Evolutionary conservation across 257 asterid genomes (phyloP), one percentile per base, ranked within the genome.

Genomic region (Scutellaria baicalensis): DNA sequence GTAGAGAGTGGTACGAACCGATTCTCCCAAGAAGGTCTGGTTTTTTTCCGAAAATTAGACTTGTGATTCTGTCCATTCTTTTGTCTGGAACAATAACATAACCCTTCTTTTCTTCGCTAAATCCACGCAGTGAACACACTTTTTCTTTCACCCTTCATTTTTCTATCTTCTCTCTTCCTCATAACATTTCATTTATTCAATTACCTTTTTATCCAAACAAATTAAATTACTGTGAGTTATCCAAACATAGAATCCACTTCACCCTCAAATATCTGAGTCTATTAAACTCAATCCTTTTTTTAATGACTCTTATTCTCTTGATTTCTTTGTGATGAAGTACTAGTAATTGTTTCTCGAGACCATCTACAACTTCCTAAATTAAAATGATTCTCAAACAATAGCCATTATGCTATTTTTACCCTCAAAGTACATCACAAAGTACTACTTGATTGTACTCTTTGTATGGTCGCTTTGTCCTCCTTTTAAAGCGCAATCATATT

Each of bases 1-100:
- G 81, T 68, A 3, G 72, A 73, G n/a, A n/a, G n/a, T 33, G 36
- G 70, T 73, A 82, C 80, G 63, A 80, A 54, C 51, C 39, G 18
- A 17, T 52, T 44, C 43, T 27, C 74, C 49, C 64, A 17, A 61
- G 13, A 74, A 55, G 36, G 38, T 79, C 81, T 74, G 84, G 55
- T 73, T 36, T 72, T 72, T 70, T 75, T 42, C 66, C 40, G 35
- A 50, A 51, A 75, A 84, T 79, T 73, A 60, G 66, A 23, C 79
- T 75, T 73, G 82, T 69, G 80, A 69, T 66, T 77, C 77, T 56
- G 23, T 38, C 21, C 47, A 45, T 38, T 56, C n/a, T 40, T 50
- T 40, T 71, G 77, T 65, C 77, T 58, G 77, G 39, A 17, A 57
- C 48, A 56, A 48, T n/a, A 42, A 31, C 73, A 64, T 8, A 58